Evolutionary conservation across 495 filamentous ascomycete species (phyloP).

Genomic region (Penicillium egyptiacum): DNA sequence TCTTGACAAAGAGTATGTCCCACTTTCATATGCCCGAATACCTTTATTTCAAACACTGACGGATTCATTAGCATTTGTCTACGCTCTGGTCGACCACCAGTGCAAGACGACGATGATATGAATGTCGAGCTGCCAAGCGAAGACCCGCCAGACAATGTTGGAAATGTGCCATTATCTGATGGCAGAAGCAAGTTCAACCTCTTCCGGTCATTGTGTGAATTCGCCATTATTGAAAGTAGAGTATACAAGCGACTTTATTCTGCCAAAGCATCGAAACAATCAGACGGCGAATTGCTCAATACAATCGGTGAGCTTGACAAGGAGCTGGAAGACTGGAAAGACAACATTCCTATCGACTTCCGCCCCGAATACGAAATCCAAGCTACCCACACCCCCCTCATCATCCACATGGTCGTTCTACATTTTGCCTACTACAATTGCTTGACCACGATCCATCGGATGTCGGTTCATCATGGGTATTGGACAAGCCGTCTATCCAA

Average conservation of each 20-base stretch:
- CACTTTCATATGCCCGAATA: neutral
- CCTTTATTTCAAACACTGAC: slow-evolving; percentile 18
- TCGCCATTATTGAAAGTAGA: slow-evolving; percentile 86
- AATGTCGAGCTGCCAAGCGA: slow-evolving; percentile 94
- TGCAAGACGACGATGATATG: slow-evolving; percentile 97
- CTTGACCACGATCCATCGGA: slow-evolving; percentile 94
- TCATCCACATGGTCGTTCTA: slow-evolving; percentile 87
- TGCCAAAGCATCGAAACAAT: slow-evolving; percentile 85
- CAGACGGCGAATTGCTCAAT: slow-evolving; percentile 90
- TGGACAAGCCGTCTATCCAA: slow-evolving; percentile 96
- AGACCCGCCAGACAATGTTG: slow-evolving; percentile 86
- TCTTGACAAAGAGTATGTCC: slow-evolving; percentile 79
- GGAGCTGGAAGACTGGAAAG: slow-evolving; percentile 95
- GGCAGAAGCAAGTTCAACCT: slow-evolving; percentile 93
- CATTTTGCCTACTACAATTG: slow-evolving; percentile 99
- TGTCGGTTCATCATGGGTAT: slow-evolving; percentile 97
- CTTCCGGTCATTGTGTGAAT: slow-evolving; percentile 86
- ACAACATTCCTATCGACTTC: slow-evolving; percentile 88
- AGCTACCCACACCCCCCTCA: slow-evolving; percentile 80
- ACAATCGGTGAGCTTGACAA: slow-evolving; percentile 94
- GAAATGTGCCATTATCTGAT: slow-evolving; percentile 85
- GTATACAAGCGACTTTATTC: slow-evolving; percentile 95
- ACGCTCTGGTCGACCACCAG: slow-evolving; percentile 85
- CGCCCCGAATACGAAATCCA: slow-evolving; percentile 94
- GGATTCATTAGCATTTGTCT: slow-evolving; percentile 66